Base-by-base conservation (phyloP, 345 rosid genomes). In the Citropsis articulata region DNA sequence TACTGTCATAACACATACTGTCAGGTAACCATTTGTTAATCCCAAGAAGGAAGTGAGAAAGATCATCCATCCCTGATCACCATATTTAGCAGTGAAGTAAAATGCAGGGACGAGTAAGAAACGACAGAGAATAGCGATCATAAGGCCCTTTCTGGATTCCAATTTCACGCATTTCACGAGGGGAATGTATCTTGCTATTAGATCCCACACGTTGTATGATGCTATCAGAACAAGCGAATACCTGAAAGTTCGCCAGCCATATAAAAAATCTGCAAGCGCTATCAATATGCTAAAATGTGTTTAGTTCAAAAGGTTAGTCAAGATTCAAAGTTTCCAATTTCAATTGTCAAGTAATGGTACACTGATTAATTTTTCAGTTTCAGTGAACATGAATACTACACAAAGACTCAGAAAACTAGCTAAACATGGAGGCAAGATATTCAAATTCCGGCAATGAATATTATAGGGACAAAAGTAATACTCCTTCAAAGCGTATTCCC, bases 1-100 rank as follows among this genome's bases (percentile, higher is more conserved):
- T 5, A 74, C 75, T 28, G 95, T 94, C 24, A 95, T 80, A 65
- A 95, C 90, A 75, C 97, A 94, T 28, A 96, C 97, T 2, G 95
- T 94, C 62, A 96, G 91, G 79, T 91, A 84, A 36, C 98, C 98
- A 64, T 89, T 92, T 5, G 95, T 88, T 40, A 93, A 60, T 60
- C 98, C 98, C 76, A 95, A 76, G 78, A 93, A 77, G 21, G 94
- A 90, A 36, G 81, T 73, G 2, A 94, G 92, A 78, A 88, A 67
- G 77, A 96, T 92, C 99, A 91, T 96, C 92, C 93, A 96, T 71
- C 99, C 99, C 74, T 92, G 90, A 78, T 91, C 97, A 4, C 91
- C 97, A 69, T 90, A 91, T 57, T 94, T 92, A 1, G 94, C 93
- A 0, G 98, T 90, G 88, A 93, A 95, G 84, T 93, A 96, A 80